These are phyloP conservation scores for Lactifluus rugatus DNA, from an alignment of 768 basidiomycete species.

Conservation along the genomic window DNA sequence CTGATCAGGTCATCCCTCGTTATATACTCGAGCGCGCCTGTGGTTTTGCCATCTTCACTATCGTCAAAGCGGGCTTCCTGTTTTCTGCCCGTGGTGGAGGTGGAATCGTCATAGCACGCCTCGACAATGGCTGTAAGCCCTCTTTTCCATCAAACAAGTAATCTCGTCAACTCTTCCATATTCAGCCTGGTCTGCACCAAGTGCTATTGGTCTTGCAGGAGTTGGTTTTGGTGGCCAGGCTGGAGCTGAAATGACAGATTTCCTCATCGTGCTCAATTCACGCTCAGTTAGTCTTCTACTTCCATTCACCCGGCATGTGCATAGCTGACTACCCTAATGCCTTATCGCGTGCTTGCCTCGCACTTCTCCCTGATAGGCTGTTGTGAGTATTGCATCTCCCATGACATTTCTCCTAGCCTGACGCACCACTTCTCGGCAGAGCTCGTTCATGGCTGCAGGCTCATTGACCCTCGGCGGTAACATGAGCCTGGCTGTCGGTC, in stretches of 20 bases:
- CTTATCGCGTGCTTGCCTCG: not conserved
- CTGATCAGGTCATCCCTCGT: conserved; percentile 42
- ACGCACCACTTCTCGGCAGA: conserved; percentile 29
- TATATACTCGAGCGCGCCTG: conserved; percentile 46
- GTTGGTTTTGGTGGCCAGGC: conserved; percentile 78
- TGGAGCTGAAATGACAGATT: conserved; percentile 85
- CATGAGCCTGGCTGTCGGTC: conserved; percentile 81
- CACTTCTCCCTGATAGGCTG: conserved; percentile 34
- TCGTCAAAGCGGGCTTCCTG: conserved; percentile 62
- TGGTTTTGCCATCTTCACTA: conserved; percentile 87
- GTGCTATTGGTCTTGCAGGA: conserved; percentile 90
- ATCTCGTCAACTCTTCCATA: not conserved
- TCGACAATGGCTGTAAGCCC: conserved; percentile 69
- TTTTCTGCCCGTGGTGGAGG: conserved; percentile 76
- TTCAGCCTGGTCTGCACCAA: conserved; percentile 86
- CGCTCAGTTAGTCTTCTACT: conserved; percentile 43
- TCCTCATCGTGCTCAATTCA: conserved; percentile 82
- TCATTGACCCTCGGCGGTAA: conserved; percentile 87
- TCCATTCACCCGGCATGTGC: not conserved
- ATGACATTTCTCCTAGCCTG: not conserved
- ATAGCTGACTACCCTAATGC: conserved; percentile 3
- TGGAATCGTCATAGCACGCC: conserved; percentile 79
- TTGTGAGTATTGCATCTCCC: conserved; percentile 37
- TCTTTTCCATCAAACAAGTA: not conserved
- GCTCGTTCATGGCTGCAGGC: conserved; percentile 91